Evolutionary conservation across 2,329 filamentous ascomycete species (phyloP).

Genomic region (Phialophora macrospora): DNA sequence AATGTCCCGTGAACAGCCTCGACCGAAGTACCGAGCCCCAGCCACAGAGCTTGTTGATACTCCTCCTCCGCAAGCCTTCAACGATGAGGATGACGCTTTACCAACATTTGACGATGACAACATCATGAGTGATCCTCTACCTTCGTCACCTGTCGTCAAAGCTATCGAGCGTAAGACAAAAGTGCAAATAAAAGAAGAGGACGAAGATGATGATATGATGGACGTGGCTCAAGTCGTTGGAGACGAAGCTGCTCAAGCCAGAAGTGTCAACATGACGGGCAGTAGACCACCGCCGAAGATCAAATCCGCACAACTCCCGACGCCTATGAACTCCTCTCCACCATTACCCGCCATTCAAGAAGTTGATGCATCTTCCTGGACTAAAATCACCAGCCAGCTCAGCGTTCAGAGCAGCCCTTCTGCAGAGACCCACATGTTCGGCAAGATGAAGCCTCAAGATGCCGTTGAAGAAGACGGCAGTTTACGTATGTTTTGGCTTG

Average conservation of each 20-base stretch:
- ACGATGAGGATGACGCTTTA: conserved; percentile 62
- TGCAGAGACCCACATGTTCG: conserved; percentile 66
- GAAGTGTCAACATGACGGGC: conserved; percentile 78
- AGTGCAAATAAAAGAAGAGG: conserved; percentile 65
- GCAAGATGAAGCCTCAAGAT: conserved; percentile 81
- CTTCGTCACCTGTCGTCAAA: conserved; percentile 84
- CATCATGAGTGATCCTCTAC: conserved; percentile 83
- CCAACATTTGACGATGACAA: conserved; percentile 70
- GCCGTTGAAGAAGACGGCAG: conserved; percentile 94
- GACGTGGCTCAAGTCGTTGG: conserved; percentile 80
- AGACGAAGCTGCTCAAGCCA: conserved; percentile 63
- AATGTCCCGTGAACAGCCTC: conserved; percentile 57
- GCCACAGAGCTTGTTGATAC: conserved; percentile 55
- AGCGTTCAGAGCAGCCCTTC: conserved; percentile 76
- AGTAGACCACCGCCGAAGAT: conserved; percentile 77
- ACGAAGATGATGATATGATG: conserved; percentile 79
- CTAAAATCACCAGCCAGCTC: conserved; percentile 79
- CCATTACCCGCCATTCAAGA: conserved; percentile 59
- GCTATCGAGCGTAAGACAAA: conserved; percentile 72
- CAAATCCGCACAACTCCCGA: conserved; percentile 70
- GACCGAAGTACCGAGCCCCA: conserved; percentile 28
- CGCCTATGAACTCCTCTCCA: conserved; percentile 78
- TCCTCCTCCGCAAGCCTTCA: conserved; percentile 46
- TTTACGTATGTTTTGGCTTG: conserved; percentile 93
- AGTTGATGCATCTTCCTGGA: conserved; percentile 86